Percentiles rank a stretch among this genome's conserved stretches.
phyloP scores from a whole-genome alignment of 2,329 filamentous ascomycete genomes.

The Elsinoe perseae region DNA sequence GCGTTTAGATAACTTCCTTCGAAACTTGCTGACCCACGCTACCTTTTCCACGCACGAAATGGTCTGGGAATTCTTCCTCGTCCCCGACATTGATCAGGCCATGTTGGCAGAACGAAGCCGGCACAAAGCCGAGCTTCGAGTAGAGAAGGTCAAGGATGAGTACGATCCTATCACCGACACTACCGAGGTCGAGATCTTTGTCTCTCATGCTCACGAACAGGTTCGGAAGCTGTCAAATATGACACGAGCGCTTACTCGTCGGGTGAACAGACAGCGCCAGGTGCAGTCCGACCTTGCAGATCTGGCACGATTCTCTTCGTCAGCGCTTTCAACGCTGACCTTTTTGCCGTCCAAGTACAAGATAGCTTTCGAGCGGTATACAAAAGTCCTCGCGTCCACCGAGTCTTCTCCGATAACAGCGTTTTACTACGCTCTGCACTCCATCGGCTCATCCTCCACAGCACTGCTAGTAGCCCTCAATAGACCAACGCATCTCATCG shows the following conservation, averaged over 20 bases:
- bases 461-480: constrained; percentile 73
- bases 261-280: constrained; percentile 65
- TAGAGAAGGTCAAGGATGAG: constrained; percentile 82
- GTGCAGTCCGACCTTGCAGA: constrained; percentile 60
- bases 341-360: constrained; percentile 64
- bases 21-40: constrained; percentile 75
- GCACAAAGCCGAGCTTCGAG: constrained; percentile 73
- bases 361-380: constrained; percentile 64
- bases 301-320: constrained; percentile 49
- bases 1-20: constrained; percentile 78
- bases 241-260: constrained; percentile 72
- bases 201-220: constrained; percentile 82
- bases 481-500: constrained; percentile 69
- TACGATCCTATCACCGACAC: constrained; percentile 72
- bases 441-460: constrained; percentile 74
- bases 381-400: constrained; percentile 54
- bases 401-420: constrained; percentile 65
- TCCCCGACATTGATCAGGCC: constrained; percentile 82
- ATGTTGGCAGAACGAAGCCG: constrained; percentile 85
- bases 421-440: constrained; percentile 69
- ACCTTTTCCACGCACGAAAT: constrained; percentile 96
- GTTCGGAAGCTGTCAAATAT: constrained; percentile 77
- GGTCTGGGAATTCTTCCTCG: constrained; percentile 97
- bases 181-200: constrained; percentile 85
- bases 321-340: constrained; percentile 46